phyloP scores from a whole-genome alignment of 192 early-diverging fungal species.

The Backusella macrospora region DNA sequence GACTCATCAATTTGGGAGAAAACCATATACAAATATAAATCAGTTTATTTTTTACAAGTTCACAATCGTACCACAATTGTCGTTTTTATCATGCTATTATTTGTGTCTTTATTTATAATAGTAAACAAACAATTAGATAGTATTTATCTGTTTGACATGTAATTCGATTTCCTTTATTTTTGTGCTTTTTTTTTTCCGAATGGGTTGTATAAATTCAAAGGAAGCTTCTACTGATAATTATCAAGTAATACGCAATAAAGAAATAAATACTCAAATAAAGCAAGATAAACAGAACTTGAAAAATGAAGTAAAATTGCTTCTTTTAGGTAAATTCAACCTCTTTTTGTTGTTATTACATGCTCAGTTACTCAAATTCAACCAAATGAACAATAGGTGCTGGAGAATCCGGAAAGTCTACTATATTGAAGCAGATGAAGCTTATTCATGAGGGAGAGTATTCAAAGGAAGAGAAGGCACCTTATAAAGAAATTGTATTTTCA shows the following conservation, averaged over 20 bases:
- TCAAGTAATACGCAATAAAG: constrained; percentile 63
- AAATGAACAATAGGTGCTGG: constrained; percentile 46
- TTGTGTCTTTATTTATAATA: too few species aligned
- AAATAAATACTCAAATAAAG: constrained; percentile 84
- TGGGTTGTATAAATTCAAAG: not conserved
- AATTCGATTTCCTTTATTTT: not conserved
- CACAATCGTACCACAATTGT: too few species aligned
- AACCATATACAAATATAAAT: too few species aligned
- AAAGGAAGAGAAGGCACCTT: constrained; percentile 38
- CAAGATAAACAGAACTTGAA: constrained; percentile 74
- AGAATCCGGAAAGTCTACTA: constrained; percentile 61
- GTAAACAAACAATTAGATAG: too few species aligned
- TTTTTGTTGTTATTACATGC: not conserved
- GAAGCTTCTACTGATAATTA: not conserved
- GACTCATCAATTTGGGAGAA: too few species aligned
- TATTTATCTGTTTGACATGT: too few species aligned
- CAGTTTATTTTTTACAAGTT: too few species aligned
- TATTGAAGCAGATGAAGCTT: constrained; percentile 56
- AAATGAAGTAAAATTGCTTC: constrained; percentile 93
- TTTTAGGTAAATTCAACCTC: constrained; percentile 61
- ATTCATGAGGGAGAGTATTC: constrained; percentile 50
- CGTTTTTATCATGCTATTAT: too few species aligned
- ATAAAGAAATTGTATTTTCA: constrained; percentile 45
- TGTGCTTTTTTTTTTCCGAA: not conserved
- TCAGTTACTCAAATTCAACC: not conserved